phyloP scores from a whole-genome alignment of 148 eudicot genomes.

The Gaultheria prostrata region DNA sequence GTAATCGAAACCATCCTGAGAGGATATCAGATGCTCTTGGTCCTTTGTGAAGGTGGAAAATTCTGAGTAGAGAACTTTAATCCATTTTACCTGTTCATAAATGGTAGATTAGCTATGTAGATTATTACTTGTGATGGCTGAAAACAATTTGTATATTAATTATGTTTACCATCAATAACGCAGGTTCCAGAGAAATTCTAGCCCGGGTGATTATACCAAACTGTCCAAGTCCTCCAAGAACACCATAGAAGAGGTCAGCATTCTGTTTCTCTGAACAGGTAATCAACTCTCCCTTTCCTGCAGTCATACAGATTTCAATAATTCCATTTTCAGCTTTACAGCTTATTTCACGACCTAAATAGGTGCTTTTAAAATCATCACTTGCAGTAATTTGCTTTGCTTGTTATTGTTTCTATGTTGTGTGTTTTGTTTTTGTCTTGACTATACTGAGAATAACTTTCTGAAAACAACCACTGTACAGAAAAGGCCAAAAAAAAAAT shows the following conservation, averaged over 20 bases:
- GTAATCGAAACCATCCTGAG: conserved; percentile 63
- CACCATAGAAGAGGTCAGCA: conserved; percentile 76
- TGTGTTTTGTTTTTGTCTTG: neutral
- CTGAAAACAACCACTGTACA: neutral
- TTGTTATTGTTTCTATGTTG: neutral
- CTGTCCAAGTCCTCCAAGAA: conserved; percentile 95
- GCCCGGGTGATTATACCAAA: conserved; percentile 90
- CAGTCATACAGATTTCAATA: conserved; percentile 10
- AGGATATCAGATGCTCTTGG: conserved; percentile 80
- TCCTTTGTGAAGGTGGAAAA: conserved; percentile 67
- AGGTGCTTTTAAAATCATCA: neutral
- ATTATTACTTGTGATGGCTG: neutral
- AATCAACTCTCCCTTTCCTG: conserved; percentile 83
- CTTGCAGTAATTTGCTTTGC: neutral
- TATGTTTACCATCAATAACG: conserved; percentile 59
- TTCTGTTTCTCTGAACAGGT: conserved; percentile 66
- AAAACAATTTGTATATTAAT: neutral
- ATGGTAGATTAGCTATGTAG: neutral
- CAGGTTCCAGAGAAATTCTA: conserved; percentile 71
- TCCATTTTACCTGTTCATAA: conserved; percentile 88
- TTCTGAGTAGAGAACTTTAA: conserved; percentile 76
- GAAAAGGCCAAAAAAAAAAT: neutral
- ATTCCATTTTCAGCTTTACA: conserved; percentile 4
- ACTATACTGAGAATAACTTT: neutral
- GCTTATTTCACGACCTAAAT: neutral